These are phyloP conservation scores for Saccharomyces hybrid DNA, from an alignment of 1,139 yeast species.

Conservation along the genomic window DNA sequence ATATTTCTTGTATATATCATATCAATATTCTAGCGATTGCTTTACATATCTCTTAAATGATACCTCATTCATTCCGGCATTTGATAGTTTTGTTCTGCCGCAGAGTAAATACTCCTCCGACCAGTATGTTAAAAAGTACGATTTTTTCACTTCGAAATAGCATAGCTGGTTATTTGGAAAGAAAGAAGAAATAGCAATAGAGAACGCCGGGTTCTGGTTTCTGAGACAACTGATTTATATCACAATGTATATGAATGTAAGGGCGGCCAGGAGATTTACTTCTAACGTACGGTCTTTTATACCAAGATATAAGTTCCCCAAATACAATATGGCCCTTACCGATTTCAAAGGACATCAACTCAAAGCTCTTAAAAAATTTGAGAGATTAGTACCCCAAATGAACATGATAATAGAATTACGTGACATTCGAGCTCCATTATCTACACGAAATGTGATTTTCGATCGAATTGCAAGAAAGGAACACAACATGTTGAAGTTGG, in stretches of 20 bases:
- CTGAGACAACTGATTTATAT: no score
- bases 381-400: slow-evolving; percentile 67
- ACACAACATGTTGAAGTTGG: slow-evolving; percentile 29
- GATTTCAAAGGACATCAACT: slow-evolving; percentile 91
- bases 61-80: no score
- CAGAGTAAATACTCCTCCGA: no score
- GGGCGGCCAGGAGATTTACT: not conserved
- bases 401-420: slow-evolving; percentile 78
- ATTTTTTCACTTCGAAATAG: no score
- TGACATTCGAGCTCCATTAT: slow-evolving; percentile 83
- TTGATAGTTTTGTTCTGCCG: no score
- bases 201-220: no score
- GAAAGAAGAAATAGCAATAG: no score
- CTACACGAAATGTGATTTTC: slow-evolving; percentile 75
- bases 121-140: no score
- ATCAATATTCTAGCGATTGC: not conserved
- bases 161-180: no score
- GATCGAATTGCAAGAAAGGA: slow-evolving; percentile 58
- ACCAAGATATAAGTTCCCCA: slow-evolving; percentile 49
- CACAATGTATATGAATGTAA: not conserved
- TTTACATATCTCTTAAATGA: no score
- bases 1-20: not conserved
- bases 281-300: slow-evolving; percentile 24
- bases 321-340: slow-evolving; percentile 59
- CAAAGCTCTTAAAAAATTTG: slow-evolving; percentile 65